Conservation (phyloP, 768 basidiomycete genomes). For the Amanita muscaria region DNA sequence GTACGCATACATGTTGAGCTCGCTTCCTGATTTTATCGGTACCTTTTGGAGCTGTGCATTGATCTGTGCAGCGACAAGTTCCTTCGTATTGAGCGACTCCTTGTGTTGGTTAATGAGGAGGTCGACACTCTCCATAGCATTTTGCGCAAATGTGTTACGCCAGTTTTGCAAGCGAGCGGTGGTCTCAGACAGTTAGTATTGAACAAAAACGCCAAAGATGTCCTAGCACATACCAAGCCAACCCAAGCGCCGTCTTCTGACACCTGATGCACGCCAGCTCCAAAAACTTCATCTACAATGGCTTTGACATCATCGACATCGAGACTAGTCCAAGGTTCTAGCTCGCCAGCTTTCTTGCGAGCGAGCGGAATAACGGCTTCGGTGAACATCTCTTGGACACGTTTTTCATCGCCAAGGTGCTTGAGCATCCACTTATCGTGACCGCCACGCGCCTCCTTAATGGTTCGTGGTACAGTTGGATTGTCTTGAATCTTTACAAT, state of each 20-base stretch:
- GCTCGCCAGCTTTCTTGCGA: neutral
- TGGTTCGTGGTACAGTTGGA: no score
- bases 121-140: neutral
- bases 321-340: neutral
- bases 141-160: neutral
- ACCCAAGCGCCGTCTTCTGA: neutral
- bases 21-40: neutral
- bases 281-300: neutral
- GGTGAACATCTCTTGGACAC: neutral
- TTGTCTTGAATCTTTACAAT: neutral
- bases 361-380: neutral
- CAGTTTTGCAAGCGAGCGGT: neutral
- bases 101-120: neutral
- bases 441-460: no score
- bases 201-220: neutral
- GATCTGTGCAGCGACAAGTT: neutral
- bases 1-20: neutral
- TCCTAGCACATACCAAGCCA: neutral
- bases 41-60: neutral
- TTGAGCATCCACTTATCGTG: no score
- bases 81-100: neutral
- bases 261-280: neutral
- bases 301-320: neutral
- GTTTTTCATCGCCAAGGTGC: neutral
- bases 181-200: neutral